phyloP scores from a whole-genome alignment of 345 rosid genomes.

The Populus davidiana region DNA sequence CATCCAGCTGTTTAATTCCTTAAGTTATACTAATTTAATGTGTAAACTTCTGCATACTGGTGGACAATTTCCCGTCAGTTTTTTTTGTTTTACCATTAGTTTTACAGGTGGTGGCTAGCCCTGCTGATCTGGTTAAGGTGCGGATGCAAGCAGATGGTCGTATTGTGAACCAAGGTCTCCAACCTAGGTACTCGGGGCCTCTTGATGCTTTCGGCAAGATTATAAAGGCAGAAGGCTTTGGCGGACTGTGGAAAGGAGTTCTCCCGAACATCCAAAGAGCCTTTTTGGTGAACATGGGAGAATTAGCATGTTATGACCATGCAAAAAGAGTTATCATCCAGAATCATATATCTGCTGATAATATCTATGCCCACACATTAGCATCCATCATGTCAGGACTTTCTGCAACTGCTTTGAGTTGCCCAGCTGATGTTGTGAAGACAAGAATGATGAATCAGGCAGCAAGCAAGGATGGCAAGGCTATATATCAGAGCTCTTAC shows the following conservation, averaged over 20 bases:
- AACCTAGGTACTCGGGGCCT: constrained; percentile 63
- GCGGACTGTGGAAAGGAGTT: constrained; percentile 84
- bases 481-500: constrained; percentile 52
- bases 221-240: constrained; percentile 48
- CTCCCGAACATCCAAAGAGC: constrained; percentile 84
- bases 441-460: constrained; percentile 87
- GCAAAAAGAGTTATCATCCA: constrained; percentile 65
- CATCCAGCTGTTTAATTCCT: background rate
- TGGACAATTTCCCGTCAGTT: background rate
- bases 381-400: constrained; percentile 83
- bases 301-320: constrained; percentile 86
- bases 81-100: constrained; percentile 33
- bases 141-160: constrained; percentile 86
- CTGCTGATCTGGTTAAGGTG: constrained; percentile 88
- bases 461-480: constrained; percentile 28
- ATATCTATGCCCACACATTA: constrained; percentile 67
- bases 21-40: background rate
- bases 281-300: constrained; percentile 88
- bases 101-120: constrained; percentile 80
- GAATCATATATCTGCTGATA: constrained; percentile 50
- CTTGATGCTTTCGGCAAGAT: constrained; percentile 61
- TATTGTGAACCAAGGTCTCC: constrained; percentile 52
- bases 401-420: constrained; percentile 69
- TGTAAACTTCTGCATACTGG: too few relatives aligned
- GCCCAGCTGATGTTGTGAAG: constrained; percentile 90